A percentile compares a stretch with the other conserved stretches of the same genome.
Conservation (phyloP, 768 basidiomycete genomes). For the Leccinum olivaceopallidum region DNA sequence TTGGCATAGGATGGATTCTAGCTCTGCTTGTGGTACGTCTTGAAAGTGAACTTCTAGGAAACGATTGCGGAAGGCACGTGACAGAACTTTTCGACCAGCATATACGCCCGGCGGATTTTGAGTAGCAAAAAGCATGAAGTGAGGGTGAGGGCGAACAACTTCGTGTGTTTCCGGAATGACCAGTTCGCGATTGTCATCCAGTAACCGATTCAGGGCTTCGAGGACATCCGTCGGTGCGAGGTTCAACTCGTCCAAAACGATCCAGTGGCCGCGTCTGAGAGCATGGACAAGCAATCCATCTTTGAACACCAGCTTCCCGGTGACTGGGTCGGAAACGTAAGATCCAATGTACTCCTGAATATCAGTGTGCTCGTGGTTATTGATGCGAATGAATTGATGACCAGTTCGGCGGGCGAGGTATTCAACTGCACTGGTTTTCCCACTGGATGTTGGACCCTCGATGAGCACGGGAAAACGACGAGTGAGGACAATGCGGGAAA, state of each 20-base stretch:
- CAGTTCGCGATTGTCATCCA: constrained; percentile 97
- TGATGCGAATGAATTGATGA: constrained; percentile 95
- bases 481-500: constrained; percentile 89
- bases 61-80: constrained; percentile 94
- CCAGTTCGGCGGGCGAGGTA: constrained; percentile 92
- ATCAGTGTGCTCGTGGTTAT: constrained; percentile 99
- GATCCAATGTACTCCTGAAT: constrained; percentile 98
- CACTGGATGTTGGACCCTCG: constrained; percentile 96
- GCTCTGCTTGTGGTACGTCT: constrained; percentile 91
- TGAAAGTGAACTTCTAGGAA: constrained; percentile 98
- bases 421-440: constrained; percentile 96
- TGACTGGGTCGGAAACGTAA: constrained; percentile 88
- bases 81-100: constrained; percentile 91
- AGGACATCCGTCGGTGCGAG: constrained; percentile 97
- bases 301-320: constrained; percentile 93
- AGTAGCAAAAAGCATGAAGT: constrained; percentile 98
- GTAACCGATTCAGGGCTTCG: constrained; percentile 92
- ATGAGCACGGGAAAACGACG: constrained; percentile 92
- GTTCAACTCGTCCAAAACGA: constrained; percentile 97
- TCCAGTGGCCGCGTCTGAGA: constrained; percentile 91
- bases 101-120: constrained; percentile 98
- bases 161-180: constrained; percentile 96
- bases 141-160: constrained; percentile 87
- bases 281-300: constrained; percentile 95
- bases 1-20: constrained; percentile 93